Percentiles rank a stretch among this genome's conserved stretches.
Conservation (phyloP, 2,329 filamentous ascomycete genomes). For the Neonectria sp. region DNA sequence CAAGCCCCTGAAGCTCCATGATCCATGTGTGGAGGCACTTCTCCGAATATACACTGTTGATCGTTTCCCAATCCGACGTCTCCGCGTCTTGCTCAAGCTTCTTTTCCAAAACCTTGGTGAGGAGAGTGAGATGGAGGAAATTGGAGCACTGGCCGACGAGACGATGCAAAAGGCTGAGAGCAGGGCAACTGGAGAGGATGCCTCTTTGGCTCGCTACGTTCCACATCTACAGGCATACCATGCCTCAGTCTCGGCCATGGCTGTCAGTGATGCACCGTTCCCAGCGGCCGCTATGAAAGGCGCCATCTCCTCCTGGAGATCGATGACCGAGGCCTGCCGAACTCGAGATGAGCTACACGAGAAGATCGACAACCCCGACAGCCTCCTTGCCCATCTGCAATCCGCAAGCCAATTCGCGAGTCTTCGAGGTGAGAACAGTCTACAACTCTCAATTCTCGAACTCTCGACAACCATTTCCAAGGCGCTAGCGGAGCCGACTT, state of each 20-base stretch:
- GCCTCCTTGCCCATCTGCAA: slow-evolving; percentile 65
- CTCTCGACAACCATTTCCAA: slow-evolving; percentile 61
- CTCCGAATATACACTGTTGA: slow-evolving; percentile 66
- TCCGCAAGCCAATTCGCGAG: slow-evolving; percentile 67
- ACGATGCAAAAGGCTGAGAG: slow-evolving; percentile 54
- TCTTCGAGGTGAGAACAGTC: slow-evolving; percentile 63
- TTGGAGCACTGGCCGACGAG: slow-evolving; percentile 58
- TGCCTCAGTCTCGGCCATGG: slow-evolving; percentile 61
- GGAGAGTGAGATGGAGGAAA: slow-evolving; percentile 54
- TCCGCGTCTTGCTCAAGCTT: slow-evolving; percentile 67
- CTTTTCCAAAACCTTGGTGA: slow-evolving; percentile 65
- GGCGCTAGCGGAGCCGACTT: slow-evolving; percentile 49
- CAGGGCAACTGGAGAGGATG: slow-evolving; percentile 62
- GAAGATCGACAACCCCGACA: slow-evolving; percentile 65
- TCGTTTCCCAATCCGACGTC: slow-evolving; percentile 66
- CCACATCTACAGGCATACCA: slow-evolving; percentile 65
- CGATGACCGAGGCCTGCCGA: slow-evolving; percentile 56
- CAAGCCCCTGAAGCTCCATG: slow-evolving; percentile 58
- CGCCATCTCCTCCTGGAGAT: slow-evolving; percentile 62
- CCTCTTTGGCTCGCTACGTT: slow-evolving; percentile 59
- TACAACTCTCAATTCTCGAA: slow-evolving; percentile 64
- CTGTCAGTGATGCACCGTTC: slow-evolving; percentile 53
- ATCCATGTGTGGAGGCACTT: slow-evolving; percentile 63
- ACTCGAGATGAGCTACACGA: slow-evolving; percentile 59
- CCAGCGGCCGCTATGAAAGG: slow-evolving; percentile 51